Percentiles rank a stretch among this genome's conserved stretches.
Conservation (phyloP, 2,329 filamentous ascomycete species). For the Aspergillus sp. region DNA sequence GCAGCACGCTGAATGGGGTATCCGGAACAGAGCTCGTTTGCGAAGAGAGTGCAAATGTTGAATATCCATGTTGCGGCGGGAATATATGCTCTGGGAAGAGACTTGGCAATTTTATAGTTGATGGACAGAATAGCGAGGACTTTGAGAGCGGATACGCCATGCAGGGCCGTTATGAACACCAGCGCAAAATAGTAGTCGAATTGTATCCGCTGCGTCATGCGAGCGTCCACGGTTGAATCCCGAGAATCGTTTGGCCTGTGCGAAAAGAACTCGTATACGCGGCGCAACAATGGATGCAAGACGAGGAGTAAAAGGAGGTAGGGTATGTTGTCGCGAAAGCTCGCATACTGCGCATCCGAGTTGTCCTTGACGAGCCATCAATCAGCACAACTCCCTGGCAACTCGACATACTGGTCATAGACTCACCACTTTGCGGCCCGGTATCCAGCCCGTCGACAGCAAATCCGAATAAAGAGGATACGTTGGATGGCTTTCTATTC, state of each 20-base stretch:
- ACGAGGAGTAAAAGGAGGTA: slow-evolving; percentile 66
- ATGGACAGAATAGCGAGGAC: slow-evolving; percentile 68
- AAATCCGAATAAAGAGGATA: slow-evolving; percentile 65
- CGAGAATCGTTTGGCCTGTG: slow-evolving; percentile 23
- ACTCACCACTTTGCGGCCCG: slow-evolving; percentile 75
- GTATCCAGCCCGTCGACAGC: slow-evolving; percentile 80
- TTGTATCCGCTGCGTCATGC: slow-evolving; percentile 60
- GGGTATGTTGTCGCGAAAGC: slow-evolving; percentile 78
- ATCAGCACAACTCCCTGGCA: slow-evolving; percentile 2
- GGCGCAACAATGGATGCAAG: slow-evolving; percentile 71
- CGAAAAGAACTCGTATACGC: slow-evolving; percentile 54
- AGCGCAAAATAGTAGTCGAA: slow-evolving; percentile 80
- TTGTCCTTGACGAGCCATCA: slow-evolving; percentile 55
- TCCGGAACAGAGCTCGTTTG: slow-evolving; percentile 75
- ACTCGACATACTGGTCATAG: slow-evolving; percentile 1
- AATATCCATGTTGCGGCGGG: slow-evolving; percentile 79
- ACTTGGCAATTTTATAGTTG: slow-evolving; percentile 73
- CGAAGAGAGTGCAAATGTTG: slow-evolving; percentile 76
- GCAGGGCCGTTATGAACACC: slow-evolving; percentile 67
- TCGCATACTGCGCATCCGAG: slow-evolving; percentile 78
- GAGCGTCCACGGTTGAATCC: slow-evolving; percentile 40
- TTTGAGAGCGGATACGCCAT: slow-evolving; percentile 80
- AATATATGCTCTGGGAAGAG: slow-evolving; percentile 60
- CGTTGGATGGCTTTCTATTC: slow-evolving; percentile 65
- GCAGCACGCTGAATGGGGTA: slow-evolving; percentile 64